Percentiles rank a stretch among this genome's conserved stretches.
Evolutionary conservation across 2,329 filamentous ascomycete species (phyloP).

Genomic region (Magnaporthales sp.): DNA sequence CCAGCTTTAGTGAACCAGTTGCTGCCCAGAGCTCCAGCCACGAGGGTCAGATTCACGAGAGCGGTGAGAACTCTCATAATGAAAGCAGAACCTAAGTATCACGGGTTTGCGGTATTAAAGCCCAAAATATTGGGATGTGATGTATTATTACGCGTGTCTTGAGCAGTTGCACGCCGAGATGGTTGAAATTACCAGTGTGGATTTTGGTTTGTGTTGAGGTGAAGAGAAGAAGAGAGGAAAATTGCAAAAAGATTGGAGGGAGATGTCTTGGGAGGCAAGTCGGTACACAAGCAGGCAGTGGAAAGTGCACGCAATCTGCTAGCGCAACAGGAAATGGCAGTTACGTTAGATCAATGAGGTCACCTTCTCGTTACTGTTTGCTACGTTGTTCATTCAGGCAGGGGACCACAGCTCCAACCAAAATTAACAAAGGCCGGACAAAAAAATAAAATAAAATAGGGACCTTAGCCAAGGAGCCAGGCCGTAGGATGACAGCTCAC

Average conservation of each 20-base stretch:
- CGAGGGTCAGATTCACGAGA: conserved; percentile 62
- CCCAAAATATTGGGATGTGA: neutral
- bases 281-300: neutral
- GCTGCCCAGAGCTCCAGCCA: conserved; percentile 61
- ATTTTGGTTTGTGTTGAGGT: neutral
- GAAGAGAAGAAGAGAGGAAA: neutral
- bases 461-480: neutral
- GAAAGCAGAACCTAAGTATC: neutral
- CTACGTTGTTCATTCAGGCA: neutral
- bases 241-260: neutral
- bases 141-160: neutral
- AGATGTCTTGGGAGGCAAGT: neutral
- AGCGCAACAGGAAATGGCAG: neutral
- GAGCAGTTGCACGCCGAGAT: neutral
- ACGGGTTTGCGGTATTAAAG: neutral
- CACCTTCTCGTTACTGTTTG: conserved; percentile 8
- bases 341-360: conserved; percentile 11
- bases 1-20: conserved; percentile 82
- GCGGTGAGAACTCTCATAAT: conserved; percentile 70
- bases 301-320: neutral
- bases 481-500: neutral
- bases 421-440: neutral
- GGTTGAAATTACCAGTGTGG: neutral
- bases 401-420: neutral
- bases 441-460: neutral